A percentile compares a stretch with the other conserved stretches of the same genome.
Evolutionary conservation across 2,329 filamentous ascomycete genomes (phyloP).

Genomic region (Colletotrichum noveboracense): DNA sequence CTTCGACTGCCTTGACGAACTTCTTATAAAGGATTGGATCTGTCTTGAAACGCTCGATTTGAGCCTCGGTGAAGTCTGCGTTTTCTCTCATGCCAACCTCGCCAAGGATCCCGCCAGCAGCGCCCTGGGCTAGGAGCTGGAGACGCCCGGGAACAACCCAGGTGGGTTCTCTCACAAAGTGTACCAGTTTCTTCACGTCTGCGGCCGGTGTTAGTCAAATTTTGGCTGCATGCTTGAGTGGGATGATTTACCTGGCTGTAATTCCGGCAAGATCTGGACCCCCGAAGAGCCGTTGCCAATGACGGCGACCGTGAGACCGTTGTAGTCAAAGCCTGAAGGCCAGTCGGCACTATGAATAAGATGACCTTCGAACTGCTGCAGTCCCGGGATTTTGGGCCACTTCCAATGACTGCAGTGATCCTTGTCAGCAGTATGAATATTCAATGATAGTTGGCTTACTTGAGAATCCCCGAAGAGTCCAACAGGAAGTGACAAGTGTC

Average conservation of each 20-base stretch:
- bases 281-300: slow-evolving; percentile 37
- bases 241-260: background rate
- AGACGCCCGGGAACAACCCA: slow-evolving; percentile 27
- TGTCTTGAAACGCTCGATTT: slow-evolving; percentile 51
- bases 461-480: background rate
- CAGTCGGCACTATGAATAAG: slow-evolving; percentile 49
- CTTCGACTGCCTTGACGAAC: slow-evolving; percentile 52
- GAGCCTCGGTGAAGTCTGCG: slow-evolving; percentile 30
- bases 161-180: slow-evolving; percentile 30
- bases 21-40: slow-evolving; percentile 49
- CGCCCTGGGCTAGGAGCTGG: background rate
- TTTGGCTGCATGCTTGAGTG: background rate
- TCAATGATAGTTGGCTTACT: background rate
- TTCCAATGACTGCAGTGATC: slow-evolving; percentile 38
- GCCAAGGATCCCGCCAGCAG: slow-evolving; percentile 27
- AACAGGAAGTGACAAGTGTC: slow-evolving; percentile 29
- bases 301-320: slow-evolving; percentile 32
- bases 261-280: slow-evolving; percentile 33
- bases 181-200: slow-evolving; percentile 27
- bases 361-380: slow-evolving; percentile 49
- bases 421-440: background rate
- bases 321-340: slow-evolving; percentile 33
- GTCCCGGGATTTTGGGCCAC: slow-evolving; percentile 50
- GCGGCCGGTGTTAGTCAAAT: background rate
- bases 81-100: slow-evolving; percentile 23